Percentiles rank a stretch among this genome's conserved stretches.
These are phyloP conservation scores for Acanthamoeba castellanii DNA, from an alignment of 208 protist species.

Conservation along the genomic window DNA sequence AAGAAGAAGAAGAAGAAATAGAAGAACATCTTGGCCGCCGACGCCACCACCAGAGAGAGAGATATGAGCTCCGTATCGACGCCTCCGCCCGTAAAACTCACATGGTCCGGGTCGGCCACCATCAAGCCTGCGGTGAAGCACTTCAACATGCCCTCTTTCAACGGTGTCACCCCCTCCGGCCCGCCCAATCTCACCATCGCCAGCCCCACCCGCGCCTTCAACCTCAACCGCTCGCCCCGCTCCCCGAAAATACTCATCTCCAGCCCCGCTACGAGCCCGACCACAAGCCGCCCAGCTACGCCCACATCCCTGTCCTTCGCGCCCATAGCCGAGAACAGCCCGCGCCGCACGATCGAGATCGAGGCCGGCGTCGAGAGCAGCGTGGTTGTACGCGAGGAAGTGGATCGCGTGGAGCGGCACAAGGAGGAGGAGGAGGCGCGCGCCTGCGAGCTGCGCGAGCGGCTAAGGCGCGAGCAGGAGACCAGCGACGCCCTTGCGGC, in stretches of 20 bases:
- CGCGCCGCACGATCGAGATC: background rate
- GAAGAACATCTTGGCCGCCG: no score
- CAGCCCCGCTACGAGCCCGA: no score
- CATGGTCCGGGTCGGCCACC: background rate
- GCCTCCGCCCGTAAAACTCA: background rate
- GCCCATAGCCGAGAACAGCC: background rate
- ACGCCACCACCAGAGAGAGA: no score
- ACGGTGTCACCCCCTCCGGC: background rate
- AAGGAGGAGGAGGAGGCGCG: background rate
- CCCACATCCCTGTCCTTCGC: background rate
- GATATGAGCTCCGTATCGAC: background rate
- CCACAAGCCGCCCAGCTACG: background rate
- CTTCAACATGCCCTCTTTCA: background rate
- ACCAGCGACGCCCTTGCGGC: background rate
- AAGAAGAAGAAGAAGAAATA: no score
- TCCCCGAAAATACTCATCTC: background rate
- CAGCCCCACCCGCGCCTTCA: background rate
- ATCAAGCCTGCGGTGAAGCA: conserved; percentile 7
- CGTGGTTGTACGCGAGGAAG: background rate
- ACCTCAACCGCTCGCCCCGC: background rate
- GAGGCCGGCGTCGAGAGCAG: background rate
- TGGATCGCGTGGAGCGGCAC: background rate
- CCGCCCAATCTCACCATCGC: background rate
- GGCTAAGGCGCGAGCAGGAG: background rate
- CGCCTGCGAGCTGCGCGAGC: background rate